Conservation (phyloP, 208 protist genomes). For the Acanthamoeba healyi region DNA sequence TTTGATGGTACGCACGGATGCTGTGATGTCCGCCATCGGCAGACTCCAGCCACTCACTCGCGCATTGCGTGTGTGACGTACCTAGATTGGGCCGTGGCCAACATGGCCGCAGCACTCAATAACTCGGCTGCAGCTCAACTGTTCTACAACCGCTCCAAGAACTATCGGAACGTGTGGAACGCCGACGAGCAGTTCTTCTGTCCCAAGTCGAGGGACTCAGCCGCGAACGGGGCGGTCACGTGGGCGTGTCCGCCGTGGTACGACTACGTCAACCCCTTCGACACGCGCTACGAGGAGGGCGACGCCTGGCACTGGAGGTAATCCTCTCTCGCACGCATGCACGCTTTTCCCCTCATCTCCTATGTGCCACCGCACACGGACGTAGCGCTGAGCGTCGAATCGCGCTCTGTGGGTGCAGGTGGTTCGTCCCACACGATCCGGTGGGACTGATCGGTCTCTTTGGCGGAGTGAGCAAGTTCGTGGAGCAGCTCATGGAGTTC, state of each 20-base stretch:
- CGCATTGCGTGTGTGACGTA: not conserved
- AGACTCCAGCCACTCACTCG: no score
- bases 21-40: not conserved
- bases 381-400: no score
- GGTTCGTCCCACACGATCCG: constrained; percentile 69
- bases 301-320: constrained; percentile 15
- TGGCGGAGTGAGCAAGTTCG: constrained; percentile 3
- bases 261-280: constrained; percentile 16
- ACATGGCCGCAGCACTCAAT: constrained; percentile 7
- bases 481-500: constrained; percentile 35
- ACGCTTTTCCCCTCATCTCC: no score
- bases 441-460: not conserved
- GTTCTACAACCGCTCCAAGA: constrained; percentile 28
- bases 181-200: not conserved
- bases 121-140: not conserved
- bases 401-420: not conserved
- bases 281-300: not conserved
- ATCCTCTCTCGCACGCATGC: not conserved
- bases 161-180: not conserved
- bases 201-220: not conserved
- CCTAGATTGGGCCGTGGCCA: not conserved
- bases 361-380: no score
- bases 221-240: not conserved
- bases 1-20: not conserved
- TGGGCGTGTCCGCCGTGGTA: not conserved